Evolutionary conservation across 169 alveolate genomes (phyloP).

Genomic region (Plasmodium reichenowi): DNA sequence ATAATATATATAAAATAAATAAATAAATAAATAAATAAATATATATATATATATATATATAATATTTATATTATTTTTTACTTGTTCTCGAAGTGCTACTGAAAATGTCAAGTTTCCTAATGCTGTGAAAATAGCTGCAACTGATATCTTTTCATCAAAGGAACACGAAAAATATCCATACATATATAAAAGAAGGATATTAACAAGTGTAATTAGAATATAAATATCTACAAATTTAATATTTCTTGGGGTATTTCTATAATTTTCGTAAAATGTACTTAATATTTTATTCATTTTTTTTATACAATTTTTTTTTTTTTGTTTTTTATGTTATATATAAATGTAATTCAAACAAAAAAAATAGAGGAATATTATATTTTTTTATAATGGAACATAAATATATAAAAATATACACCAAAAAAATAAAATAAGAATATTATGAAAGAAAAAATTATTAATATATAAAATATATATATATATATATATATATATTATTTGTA

Average conservation of each 20-base stretch:
- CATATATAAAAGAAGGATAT: constrained; percentile 29
- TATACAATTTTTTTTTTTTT: too few relatives aligned
- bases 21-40: too few relatives aligned
- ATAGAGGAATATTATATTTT: too few relatives aligned
- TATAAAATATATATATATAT: too few relatives aligned
- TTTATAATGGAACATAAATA: too few relatives aligned
- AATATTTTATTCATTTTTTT: constrained; percentile 39
- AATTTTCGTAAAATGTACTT: constrained; percentile 10
- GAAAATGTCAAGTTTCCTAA: constrained; percentile 61
- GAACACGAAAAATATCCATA: constrained; percentile 28
- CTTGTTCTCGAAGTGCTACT: constrained; percentile 71
- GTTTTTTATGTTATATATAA: too few relatives aligned
- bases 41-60: neutral
- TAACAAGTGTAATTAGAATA: constrained; percentile 29
- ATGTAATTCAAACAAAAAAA: too few relatives aligned
- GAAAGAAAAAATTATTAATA: too few relatives aligned
- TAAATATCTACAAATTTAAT: constrained; percentile 32
- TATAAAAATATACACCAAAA: too few relatives aligned
- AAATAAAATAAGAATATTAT: too few relatives aligned
- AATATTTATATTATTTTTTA: constrained; percentile 6
- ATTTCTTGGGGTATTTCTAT: constrained; percentile 25
- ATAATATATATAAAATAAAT: neutral
- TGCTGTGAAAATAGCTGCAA: constrained; percentile 58
- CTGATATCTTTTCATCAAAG: constrained; percentile 29
- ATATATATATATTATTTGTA: too few relatives aligned